A percentile compares a stretch with the other conserved stretches of the same genome.
phyloP scores from a whole-genome alignment of 2,329 filamentous ascomycete genomes.

The Xylaria sp. region DNA sequence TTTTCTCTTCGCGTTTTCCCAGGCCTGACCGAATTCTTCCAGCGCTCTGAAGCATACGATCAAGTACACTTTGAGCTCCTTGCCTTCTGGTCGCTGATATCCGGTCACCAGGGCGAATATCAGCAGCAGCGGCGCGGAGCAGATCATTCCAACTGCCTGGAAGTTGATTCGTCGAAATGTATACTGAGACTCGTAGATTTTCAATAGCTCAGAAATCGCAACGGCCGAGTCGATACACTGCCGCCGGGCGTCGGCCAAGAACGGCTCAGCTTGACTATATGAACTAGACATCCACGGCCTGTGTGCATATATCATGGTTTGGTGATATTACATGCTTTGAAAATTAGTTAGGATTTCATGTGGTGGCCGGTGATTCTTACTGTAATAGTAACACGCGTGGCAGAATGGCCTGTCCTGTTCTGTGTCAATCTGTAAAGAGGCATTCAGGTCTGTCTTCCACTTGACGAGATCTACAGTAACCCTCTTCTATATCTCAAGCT shows the following conservation, averaged over 20 bases:
- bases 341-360: not conserved
- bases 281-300: constrained; percentile 26
- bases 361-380: not conserved
- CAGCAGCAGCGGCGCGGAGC: constrained; percentile 35
- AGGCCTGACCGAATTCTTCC: constrained; percentile 37
- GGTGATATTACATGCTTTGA: constrained; percentile 32
- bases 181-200: constrained; percentile 34
- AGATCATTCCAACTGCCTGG: constrained; percentile 37
- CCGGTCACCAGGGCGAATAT: constrained; percentile 35
- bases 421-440: not conserved
- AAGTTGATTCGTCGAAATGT: constrained; percentile 36
- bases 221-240: constrained; percentile 41
- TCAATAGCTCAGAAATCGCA: constrained; percentile 38
- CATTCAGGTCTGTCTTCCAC: constrained; percentile 1
- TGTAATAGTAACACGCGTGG: constrained; percentile 1
- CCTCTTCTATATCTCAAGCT: not conserved
- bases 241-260: constrained; percentile 12
- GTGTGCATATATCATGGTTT: constrained; percentile 28
- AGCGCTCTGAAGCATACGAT: constrained; percentile 37
- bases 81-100: constrained; percentile 24
- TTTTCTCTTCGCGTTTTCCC: constrained; percentile 36
- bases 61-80: constrained; percentile 33
- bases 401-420: not conserved
- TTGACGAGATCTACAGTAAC: constrained; percentile 4
- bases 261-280: constrained; percentile 5